Conservation (phyloP, 768 basidiomycete species). For the Symmetrospora coprosmae region DNA sequence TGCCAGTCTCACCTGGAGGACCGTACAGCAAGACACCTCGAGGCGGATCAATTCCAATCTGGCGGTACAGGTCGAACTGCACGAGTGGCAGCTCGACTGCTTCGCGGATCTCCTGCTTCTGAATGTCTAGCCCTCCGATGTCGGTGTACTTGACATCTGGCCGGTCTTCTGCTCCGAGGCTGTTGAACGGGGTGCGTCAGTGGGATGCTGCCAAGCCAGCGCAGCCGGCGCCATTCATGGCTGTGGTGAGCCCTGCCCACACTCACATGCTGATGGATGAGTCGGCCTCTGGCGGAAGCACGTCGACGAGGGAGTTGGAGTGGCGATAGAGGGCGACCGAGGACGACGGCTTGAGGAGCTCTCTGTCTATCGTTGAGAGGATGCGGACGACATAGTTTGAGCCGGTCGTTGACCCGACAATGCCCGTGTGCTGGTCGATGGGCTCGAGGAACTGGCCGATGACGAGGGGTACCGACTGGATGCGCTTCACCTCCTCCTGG, state of each 20-base stretch:
- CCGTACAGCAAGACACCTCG: slow-evolving; percentile 92
- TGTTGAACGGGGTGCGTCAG: background rate
- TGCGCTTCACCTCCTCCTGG: slow-evolving; percentile 98
- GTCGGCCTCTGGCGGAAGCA: slow-evolving; percentile 95
- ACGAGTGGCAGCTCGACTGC: slow-evolving; percentile 87
- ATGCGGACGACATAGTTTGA: slow-evolving; percentile 97
- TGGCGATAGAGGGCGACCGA: slow-evolving; percentile 98
- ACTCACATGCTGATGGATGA: slow-evolving; percentile 72
- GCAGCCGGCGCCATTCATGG: background rate
- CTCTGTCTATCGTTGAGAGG: slow-evolving; percentile 87
- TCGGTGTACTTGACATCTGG: slow-evolving; percentile 87
- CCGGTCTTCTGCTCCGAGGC: slow-evolving; percentile 74
- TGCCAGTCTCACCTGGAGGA: slow-evolving; percentile 72
- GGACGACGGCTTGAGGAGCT: slow-evolving; percentile 88
- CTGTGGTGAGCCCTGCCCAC: background rate
- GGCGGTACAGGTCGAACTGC: slow-evolving; percentile 97
- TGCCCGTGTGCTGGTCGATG: slow-evolving; percentile 91
- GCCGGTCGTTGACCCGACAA: slow-evolving; percentile 93
- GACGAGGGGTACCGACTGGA: slow-evolving; percentile 94
- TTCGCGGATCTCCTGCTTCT: slow-evolving; percentile 98
- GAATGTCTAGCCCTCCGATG: slow-evolving; percentile 89
- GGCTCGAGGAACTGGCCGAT: slow-evolving; percentile 99
- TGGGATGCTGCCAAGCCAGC: background rate
- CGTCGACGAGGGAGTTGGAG: slow-evolving; percentile 95
- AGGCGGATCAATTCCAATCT: slow-evolving; percentile 98